Evolutionary conservation across 2,329 filamentous ascomycete species (phyloP).

Genomic region (Fusarium chaquense): DNA sequence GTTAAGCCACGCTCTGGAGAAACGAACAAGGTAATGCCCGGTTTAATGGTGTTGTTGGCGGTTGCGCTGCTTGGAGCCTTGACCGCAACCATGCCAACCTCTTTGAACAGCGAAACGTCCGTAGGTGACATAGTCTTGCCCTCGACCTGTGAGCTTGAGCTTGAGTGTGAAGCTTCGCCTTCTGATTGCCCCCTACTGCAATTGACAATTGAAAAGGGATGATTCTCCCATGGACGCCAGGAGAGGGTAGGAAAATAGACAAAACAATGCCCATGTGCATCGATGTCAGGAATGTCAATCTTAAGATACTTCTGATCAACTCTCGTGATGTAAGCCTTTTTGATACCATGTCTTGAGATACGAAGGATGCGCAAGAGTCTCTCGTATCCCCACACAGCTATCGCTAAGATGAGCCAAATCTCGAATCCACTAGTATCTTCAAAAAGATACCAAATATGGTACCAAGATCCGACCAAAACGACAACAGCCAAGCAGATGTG

Average conservation of each 20-base stretch:
- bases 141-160: slow-evolving; percentile 16
- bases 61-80: slow-evolving; percentile 6
- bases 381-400: slow-evolving; percentile 50
- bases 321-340: slow-evolving; percentile 45
- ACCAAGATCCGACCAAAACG: slow-evolving; percentile 57
- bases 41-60: neutral
- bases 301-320: slow-evolving; percentile 50
- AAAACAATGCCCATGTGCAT: slow-evolving; percentile 48
- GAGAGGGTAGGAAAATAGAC: slow-evolving; percentile 49
- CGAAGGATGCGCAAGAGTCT: slow-evolving; percentile 44
- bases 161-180: neutral
- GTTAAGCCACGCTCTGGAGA: slow-evolving; percentile 43
- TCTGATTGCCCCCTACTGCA: slow-evolving; percentile 24
- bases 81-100: slow-evolving; percentile 13
- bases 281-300: slow-evolving; percentile 46
- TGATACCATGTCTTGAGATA: slow-evolving; percentile 42
- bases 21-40: slow-evolving; percentile 49
- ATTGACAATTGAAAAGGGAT: slow-evolving; percentile 50
- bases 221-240: slow-evolving; percentile 52
- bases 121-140: slow-evolving; percentile 13
- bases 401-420: slow-evolving; percentile 48
- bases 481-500: slow-evolving; percentile 59
- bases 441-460: slow-evolving; percentile 56
- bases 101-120: slow-evolving; percentile 21
- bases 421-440: slow-evolving; percentile 58